These are phyloP conservation scores for Carex littledalei DNA, from an alignment of 176 grass and related monocot species.

Conservation along the genomic window DNA sequence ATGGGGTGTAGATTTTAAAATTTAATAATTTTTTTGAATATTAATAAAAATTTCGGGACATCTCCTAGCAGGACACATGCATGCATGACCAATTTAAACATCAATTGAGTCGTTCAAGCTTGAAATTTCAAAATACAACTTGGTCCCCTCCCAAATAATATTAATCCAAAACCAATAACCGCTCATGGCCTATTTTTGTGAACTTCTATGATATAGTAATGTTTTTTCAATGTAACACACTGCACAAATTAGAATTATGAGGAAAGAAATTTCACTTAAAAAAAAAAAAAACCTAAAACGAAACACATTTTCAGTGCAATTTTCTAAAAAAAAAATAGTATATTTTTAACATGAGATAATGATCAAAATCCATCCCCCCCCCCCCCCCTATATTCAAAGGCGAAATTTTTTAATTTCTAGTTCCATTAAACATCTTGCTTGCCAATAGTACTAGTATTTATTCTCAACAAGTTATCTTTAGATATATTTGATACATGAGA, in stretches of 20 bases:
- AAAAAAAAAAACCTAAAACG: no score
- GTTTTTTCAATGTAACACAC: background rate
- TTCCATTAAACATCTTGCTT: background rate
- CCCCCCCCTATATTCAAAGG: background rate
- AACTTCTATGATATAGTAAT: background rate
- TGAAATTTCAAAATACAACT: background rate
- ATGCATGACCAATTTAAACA: background rate
- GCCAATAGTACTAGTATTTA: background rate
- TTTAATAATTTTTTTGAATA: no score
- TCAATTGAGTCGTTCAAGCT: background rate
- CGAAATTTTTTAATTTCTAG: background rate
- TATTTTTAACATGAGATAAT: no score
- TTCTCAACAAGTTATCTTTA: no score
- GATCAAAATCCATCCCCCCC: no score
- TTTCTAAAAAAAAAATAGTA: no score
- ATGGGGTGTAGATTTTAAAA: no score
- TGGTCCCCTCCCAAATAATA: background rate
- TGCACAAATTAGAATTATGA: background rate
- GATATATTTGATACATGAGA: background rate
- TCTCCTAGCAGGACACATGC: background rate
- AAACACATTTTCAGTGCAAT: no score
- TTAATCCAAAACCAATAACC: background rate
- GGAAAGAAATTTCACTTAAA: no score
- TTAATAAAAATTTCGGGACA: background rate
- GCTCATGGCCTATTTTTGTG: background rate